phyloP scores from a whole-genome alignment of 495 filamentous ascomycete species.

The Choiromyces venosus region DNA sequence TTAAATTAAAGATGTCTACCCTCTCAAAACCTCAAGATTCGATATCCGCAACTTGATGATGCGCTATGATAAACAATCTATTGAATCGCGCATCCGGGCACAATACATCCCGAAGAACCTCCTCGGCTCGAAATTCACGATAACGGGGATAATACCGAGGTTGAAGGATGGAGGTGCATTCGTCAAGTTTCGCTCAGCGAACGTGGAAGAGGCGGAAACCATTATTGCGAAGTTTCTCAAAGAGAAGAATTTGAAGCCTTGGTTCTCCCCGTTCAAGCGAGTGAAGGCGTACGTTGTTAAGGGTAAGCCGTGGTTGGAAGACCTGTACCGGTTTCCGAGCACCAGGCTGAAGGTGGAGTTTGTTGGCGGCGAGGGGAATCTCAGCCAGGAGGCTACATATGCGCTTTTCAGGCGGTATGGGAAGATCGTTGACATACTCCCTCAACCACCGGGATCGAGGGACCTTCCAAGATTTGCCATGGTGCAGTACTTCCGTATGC shows the following conservation, averaged over 20 bases:
- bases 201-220: conserved; percentile 56
- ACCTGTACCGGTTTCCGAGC: conserved; percentile 77
- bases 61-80: conserved; percentile 55
- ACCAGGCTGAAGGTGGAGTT: conserved; percentile 75
- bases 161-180: conserved; percentile 91
- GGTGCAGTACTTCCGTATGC: conserved; percentile 64
- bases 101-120: conserved; percentile 55
- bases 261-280: conserved; percentile 76
- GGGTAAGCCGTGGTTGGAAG: conserved; percentile 91
- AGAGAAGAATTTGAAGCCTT: conserved; percentile 70
- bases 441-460: conserved; percentile 78
- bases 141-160: conserved; percentile 73
- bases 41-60: conserved; percentile 58
- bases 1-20: conserved; percentile 68
- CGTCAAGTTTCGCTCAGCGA: conserved; percentile 66
- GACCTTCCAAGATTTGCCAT: conserved; percentile 69
- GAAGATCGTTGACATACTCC: conserved; percentile 72
- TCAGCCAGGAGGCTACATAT: conserved; percentile 85
- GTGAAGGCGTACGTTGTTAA: conserved; percentile 65
- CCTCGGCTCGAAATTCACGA: conserved; percentile 50
- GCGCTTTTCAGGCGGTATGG: conserved; percentile 84
- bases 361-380: conserved; percentile 62
- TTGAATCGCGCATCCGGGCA: conserved; percentile 56
- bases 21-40: conserved; percentile 64
- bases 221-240: conserved; percentile 54